Evolutionary conservation across 345 rosid species (phyloP).

Genomic region (Salix koriyanagi): DNA sequence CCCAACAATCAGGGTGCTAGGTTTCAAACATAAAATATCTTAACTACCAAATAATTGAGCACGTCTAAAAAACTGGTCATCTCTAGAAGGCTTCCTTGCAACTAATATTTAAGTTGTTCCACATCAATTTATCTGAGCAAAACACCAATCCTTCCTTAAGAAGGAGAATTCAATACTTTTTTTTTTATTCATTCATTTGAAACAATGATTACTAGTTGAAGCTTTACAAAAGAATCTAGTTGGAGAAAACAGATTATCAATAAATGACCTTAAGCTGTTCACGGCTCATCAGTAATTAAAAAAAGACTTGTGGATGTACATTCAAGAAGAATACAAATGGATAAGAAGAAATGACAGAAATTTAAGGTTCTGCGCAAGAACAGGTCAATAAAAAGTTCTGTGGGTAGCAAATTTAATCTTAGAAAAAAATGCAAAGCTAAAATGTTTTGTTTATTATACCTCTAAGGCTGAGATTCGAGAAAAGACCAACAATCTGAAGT

Average conservation of each 20-base stretch:
- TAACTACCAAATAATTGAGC: not conserved
- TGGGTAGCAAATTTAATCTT: not conserved
- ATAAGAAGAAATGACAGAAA: not conserved
- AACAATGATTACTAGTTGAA: not conserved
- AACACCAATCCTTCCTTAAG: not conserved
- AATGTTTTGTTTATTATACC: not conserved
- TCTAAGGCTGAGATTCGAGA: not conserved
- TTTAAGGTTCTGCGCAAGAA: not conserved
- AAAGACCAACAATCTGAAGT: not conserved
- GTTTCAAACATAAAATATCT: not conserved
- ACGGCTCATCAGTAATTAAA: not conserved
- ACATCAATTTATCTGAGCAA: not conserved
- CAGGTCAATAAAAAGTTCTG: not conserved
- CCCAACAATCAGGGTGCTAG: not conserved
- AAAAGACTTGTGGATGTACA: not conserved
- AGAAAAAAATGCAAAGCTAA: not conserved
- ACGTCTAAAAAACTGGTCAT: not conserved
- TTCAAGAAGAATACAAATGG: not conserved
- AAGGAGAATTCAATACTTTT: not conserved
- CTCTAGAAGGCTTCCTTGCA: not conserved
- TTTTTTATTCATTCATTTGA: not conserved
- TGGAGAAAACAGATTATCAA: not conserved
- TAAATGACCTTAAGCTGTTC: not conserved
- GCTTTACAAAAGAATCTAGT: not conserved
- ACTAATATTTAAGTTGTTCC: not conserved